Percentiles rank a stretch among this genome's conserved stretches.
Evolutionary conservation across 2,329 filamentous ascomycete species (phyloP).

Genomic region (Fusarium fracticaudum): DNA sequence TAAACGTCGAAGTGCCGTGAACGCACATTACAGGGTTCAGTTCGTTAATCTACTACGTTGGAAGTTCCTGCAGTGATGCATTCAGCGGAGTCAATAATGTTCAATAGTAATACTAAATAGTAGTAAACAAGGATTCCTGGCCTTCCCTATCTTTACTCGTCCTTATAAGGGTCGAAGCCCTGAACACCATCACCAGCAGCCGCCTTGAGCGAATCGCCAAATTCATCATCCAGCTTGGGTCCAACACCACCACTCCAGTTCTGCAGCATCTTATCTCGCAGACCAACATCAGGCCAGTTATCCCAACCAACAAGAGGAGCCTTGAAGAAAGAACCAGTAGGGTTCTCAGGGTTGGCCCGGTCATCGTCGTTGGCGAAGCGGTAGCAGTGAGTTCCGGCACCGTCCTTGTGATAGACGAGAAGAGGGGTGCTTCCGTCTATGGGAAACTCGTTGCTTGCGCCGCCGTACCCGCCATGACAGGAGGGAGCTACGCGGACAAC

Average conservation of each 20-base stretch:
- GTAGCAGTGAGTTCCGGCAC: constrained; percentile 43
- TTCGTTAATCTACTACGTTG: too few relatives aligned
- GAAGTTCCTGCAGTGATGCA: not conserved
- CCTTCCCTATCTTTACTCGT: constrained; percentile 7
- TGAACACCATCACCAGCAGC: constrained; percentile 42
- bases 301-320: constrained; percentile 44
- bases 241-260: constrained; percentile 43
- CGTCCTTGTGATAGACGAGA: constrained; percentile 47
- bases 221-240: constrained; percentile 45
- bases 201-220: constrained; percentile 31
- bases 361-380: constrained; percentile 45
- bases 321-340: constrained; percentile 36
- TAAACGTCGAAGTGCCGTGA: not conserved
- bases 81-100: not conserved
- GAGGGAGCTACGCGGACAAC: constrained; percentile 44
- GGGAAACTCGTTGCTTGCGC: constrained; percentile 37
- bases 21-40: too few relatives aligned
- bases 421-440: constrained; percentile 33
- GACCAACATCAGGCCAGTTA: constrained; percentile 38
- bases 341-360: constrained; percentile 40
- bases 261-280: constrained; percentile 40
- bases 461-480: constrained; percentile 40
- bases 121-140: not conserved
- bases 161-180: constrained; percentile 42
- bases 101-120: not conserved